Conservation (phyloP, 768 basidiomycete species). For the Lyophyllum atratum region DNA sequence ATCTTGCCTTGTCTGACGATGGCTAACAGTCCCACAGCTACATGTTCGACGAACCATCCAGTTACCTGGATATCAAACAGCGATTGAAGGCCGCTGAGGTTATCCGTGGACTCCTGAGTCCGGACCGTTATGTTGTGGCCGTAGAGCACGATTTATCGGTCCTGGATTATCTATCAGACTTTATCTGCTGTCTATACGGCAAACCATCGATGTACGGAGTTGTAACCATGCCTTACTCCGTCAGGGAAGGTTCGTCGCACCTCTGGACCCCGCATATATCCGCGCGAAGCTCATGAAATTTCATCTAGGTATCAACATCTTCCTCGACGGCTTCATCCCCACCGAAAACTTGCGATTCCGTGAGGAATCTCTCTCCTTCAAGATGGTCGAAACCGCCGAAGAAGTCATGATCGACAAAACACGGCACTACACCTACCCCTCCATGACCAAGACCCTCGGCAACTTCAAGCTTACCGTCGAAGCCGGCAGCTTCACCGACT, state of each 20-base stretch:
- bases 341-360: conserved; percentile 99
- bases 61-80: conserved; percentile 96
- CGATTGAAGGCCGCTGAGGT: conserved; percentile 93
- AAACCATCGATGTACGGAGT: conserved; percentile 98
- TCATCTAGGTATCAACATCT: conserved; percentile 91
- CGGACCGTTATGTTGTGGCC: conserved; percentile 91
- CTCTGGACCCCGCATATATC: not conserved
- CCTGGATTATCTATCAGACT: conserved; percentile 97
- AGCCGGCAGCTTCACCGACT: conserved; percentile 92
- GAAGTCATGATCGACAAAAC: conserved; percentile 87
- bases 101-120: conserved; percentile 82
- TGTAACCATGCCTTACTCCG: conserved; percentile 98
- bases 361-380: conserved; percentile 93
- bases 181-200: conserved; percentile 96
- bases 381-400: conserved; percentile 96
- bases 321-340: conserved; percentile 97
- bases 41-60: conserved; percentile 99
- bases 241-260: conserved; percentile 77
- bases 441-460: conserved; percentile 97
- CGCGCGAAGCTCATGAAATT: conserved; percentile 5
- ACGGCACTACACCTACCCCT: conserved; percentile 86
- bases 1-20: not conserved
- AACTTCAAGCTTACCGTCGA: conserved; percentile 94
- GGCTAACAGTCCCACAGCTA: conserved; percentile 51
- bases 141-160: conserved; percentile 99